A percentile compares a stretch with the other conserved stretches of the same genome.
phyloP scores from a whole-genome alignment of 73 alveolate genomes.

The Blepharisma japonicum region DNA sequence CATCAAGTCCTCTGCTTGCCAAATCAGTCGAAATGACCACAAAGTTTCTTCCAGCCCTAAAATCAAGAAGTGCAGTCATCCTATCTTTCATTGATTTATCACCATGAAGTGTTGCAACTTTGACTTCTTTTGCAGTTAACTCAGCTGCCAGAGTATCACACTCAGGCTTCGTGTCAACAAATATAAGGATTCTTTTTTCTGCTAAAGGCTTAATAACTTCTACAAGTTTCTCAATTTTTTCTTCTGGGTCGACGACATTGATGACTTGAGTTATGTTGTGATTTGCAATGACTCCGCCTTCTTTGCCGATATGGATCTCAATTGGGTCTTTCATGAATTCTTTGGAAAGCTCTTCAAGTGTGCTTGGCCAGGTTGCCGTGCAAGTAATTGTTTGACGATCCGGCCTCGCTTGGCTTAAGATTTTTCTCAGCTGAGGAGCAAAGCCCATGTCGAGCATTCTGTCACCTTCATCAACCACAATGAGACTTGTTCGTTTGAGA shows the following conservation, averaged over 20 bases:
- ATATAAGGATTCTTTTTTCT: constrained; percentile 82
- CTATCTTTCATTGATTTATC: constrained; percentile 96
- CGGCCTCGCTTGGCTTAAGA: constrained; percentile 81
- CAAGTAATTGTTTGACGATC: constrained; percentile 93
- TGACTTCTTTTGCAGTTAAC: constrained; percentile 73
- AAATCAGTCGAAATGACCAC: constrained; percentile 95
- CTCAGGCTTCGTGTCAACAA: constrained; percentile 90
- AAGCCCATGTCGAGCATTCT: constrained; percentile 99
- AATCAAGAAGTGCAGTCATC: constrained; percentile 82
- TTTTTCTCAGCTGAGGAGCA: constrained; percentile 93
- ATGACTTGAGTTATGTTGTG: constrained; percentile 44
- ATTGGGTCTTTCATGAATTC: constrained; percentile 59
- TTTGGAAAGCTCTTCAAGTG: constrained; percentile 88
- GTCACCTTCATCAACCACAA: constrained; percentile 99
- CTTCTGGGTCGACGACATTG: constrained; percentile 66
- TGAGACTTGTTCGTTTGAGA: constrained; percentile 88
- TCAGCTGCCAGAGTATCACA: constrained; percentile 92
- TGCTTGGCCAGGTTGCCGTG: constrained; percentile 97
- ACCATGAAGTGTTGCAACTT: constrained; percentile 87
- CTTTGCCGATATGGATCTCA: constrained; percentile 41
- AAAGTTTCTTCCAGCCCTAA: constrained; percentile 85
- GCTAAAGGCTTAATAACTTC: constrained; percentile 84
- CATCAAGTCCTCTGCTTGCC: constrained; percentile 96
- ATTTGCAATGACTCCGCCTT: constrained; percentile 33
- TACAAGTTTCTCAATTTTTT: constrained; percentile 76